These are phyloP conservation scores for Ananas comosus DNA, from an alignment of 176 grass and related monocot species.

Conservation along the genomic window DNA sequence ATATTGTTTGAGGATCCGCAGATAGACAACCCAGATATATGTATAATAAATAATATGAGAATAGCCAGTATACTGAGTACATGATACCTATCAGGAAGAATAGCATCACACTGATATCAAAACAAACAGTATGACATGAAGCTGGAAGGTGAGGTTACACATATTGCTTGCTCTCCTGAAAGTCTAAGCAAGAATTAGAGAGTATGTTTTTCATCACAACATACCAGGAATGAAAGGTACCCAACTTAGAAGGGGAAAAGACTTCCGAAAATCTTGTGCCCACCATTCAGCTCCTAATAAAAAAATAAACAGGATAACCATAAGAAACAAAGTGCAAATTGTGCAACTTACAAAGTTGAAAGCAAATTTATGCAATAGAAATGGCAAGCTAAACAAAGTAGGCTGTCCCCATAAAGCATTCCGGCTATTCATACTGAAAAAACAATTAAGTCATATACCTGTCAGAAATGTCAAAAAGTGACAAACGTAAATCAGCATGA, in stretches of 20 bases:
- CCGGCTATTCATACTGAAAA: not conserved
- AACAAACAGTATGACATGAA: not conserved
- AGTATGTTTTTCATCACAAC: not conserved
- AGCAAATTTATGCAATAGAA: not conserved
- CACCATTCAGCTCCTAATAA: slow-evolving; percentile 95
- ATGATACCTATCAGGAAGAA: too few relatives aligned
- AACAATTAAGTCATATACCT: slow-evolving; percentile 1
- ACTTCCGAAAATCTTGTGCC: slow-evolving; percentile 95
- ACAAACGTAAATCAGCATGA: slow-evolving; percentile 90
- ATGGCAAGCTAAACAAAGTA: not conserved
- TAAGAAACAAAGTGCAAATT: not conserved
- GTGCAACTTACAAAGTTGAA: not conserved
- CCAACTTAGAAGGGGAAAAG: slow-evolving; percentile 66
- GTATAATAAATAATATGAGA: too few relatives aligned
- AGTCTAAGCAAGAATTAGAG: not conserved
- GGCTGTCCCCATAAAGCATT: not conserved
- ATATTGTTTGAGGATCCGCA: too few relatives aligned
- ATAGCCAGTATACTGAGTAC: too few relatives aligned
- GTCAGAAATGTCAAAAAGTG: slow-evolving; percentile 85
- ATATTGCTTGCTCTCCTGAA: not conserved
- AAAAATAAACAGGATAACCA: not conserved
- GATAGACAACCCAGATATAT: too few relatives aligned
- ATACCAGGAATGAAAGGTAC: slow-evolving; percentile 74
- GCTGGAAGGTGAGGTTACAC: not conserved
- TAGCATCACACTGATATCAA: not conserved